Percentiles rank a stretch among this genome's conserved stretches.
Conservation (phyloP, 805 yeast species). For the Komagataella ulmi region DNA sequence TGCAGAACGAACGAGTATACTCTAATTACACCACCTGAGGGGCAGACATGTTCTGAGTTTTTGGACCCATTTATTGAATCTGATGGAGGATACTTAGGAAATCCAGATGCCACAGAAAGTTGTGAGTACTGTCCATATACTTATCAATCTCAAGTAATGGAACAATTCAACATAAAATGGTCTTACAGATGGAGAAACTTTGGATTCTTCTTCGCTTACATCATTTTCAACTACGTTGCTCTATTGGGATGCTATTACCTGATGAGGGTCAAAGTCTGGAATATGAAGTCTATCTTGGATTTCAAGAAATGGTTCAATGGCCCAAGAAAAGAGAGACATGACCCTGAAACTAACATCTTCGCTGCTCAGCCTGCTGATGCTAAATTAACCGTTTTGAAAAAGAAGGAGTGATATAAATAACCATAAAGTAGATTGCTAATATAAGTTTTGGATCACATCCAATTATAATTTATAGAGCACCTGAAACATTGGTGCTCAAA, state of each 20-base stretch:
- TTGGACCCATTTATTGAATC: constrained; percentile 19
- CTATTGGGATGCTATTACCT: constrained; percentile 24
- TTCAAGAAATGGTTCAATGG: constrained; percentile 26
- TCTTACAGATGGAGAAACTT: constrained; percentile 13
- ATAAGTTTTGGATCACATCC: neutral
- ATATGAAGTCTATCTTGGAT: constrained; percentile 12
- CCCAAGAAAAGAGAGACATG: constrained; percentile 32
- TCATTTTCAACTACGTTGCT: constrained; percentile 33
- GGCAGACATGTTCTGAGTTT: constrained; percentile 36
- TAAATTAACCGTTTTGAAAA: constrained; percentile 8
- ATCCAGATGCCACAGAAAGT: constrained; percentile 11
- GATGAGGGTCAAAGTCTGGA: constrained; percentile 18
- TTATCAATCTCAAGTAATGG: constrained; percentile 10
- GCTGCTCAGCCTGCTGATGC: constrained; percentile 25
- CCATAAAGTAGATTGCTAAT: neutral
- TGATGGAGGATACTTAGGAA: constrained; percentile 32
- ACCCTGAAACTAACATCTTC: constrained; percentile 29
- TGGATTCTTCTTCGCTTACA: constrained; percentile 21
- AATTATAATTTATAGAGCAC: too few species aligned
- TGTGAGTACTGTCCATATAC: constrained; percentile 12
- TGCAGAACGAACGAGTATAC: constrained; percentile 24
- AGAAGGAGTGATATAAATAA: neutral
- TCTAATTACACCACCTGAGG: constrained; percentile 26
- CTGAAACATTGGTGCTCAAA: neutral
- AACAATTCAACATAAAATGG: constrained; percentile 6